phyloP scores from a whole-genome alignment of 305 asterid species.

The Ilex paraguariensis region DNA sequence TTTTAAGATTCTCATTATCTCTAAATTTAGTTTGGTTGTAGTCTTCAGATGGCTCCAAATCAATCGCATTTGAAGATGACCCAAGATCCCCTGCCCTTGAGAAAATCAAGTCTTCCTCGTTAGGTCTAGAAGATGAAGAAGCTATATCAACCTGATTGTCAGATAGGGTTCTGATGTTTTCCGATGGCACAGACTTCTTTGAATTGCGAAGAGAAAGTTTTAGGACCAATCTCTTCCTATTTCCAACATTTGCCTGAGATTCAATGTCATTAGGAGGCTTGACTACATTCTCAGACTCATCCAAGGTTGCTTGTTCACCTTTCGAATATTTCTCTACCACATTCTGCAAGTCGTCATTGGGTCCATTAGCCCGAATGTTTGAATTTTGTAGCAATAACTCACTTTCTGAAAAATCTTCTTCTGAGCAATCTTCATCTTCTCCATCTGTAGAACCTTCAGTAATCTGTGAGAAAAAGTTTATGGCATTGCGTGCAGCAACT shows the following conservation, averaged over 20 bases:
- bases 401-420: constrained; percentile 51
- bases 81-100: constrained; percentile 24
- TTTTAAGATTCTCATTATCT: constrained; percentile 30
- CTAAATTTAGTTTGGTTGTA: constrained; percentile 16
- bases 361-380: constrained; percentile 30
- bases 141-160: constrained; percentile 39
- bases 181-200: constrained; percentile 30
- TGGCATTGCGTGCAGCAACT: constrained; percentile 62
- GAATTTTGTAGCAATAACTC: constrained; percentile 53
- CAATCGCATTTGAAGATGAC: constrained; percentile 37
- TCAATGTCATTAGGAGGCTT: constrained; percentile 33
- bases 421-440: constrained; percentile 55
- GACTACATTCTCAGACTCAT: constrained; percentile 34
- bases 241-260: constrained; percentile 35
- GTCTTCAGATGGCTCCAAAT: constrained; percentile 29
- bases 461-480: constrained; percentile 44
- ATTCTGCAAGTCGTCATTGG: constrained; percentile 26
- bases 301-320: constrained; percentile 27
- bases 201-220: constrained; percentile 53
- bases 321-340: constrained; percentile 28
- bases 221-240: constrained; percentile 63
- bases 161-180: constrained; percentile 27
- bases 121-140: constrained; percentile 35
- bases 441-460: constrained; percentile 59
- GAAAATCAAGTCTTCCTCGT: constrained; percentile 29